Evolutionary conservation across 1,284 basidiomycete species (phyloP), one percentile per base, ranked within the genome.

Genomic region (Agroathelia rolfsii): DNA sequence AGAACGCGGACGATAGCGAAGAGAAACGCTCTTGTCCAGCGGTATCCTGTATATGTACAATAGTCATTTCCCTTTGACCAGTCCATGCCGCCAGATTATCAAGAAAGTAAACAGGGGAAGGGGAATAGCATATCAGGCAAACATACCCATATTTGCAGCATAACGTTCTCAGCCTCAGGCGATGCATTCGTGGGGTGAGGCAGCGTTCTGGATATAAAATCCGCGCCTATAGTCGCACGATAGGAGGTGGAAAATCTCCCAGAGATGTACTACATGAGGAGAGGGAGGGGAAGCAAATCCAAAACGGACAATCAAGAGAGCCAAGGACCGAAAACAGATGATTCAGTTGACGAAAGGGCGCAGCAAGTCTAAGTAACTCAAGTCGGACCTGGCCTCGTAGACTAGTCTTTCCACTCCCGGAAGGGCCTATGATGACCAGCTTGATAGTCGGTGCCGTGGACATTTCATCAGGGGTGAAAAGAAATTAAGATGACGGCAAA

Each of bases 21-120:
- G 82, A 83, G 57, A 88, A 88, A 6, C 85, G 71, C 48, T 89
- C 85, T 50, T 89, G 84, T 1, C 85, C 83, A 4, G 82, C 80
- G 0, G 77, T 83, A 43, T 82, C 78, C 76, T 80, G 41, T 30
- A 27, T 40, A n/a, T n/a, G n/a, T n/a, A n/a, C n/a, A n/a, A n/a
- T n/a, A n/a, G n/a, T n/a, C n/a, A n/a, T n/a, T n/a, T n/a, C n/a
- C n/a, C n/a, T n/a, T n/a, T n/a, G n/a, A n/a, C n/a, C n/a, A n/a
- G n/a, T n/a, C n/a, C n/a, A n/a, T n/a, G n/a, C n/a, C n/a, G n/a
- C n/a, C n/a, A n/a, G n/a, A n/a, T n/a, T n/a, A n/a, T n/a, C n/a
- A n/a, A n/a, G n/a, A n/a, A n/a, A n/a, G n/a, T n/a, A n/a, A n/a
- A n/a, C n/a, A n/a, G n/a, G n/a, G 36, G 43, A 45, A 35, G 36